Evolutionary conservation across 1,139 yeast genomes (phyloP).

Genomic region (Hanseniaspora uvarum): DNA sequence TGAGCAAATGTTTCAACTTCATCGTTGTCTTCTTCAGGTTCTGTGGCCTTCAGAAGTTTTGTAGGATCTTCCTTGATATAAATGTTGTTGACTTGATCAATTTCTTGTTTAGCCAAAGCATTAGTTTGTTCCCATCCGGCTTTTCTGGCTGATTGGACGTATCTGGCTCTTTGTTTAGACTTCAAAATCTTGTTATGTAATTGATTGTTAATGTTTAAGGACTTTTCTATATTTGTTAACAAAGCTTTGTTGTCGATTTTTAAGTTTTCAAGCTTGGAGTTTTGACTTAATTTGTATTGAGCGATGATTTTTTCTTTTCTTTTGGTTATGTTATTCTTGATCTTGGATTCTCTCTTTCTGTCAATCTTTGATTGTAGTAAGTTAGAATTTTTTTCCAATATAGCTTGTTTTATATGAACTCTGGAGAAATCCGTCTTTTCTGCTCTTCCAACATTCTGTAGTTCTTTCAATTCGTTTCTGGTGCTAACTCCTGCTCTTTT

Average conservation of each 20-base stretch:
- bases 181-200: conserved; percentile 52
- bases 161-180: conserved; percentile 53
- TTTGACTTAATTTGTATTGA: conserved; percentile 20
- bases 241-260: conserved; percentile 33
- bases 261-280: conserved; percentile 31
- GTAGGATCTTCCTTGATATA: conserved; percentile 14
- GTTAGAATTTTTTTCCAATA: conserved; percentile 45
- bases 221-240: conserved; percentile 38
- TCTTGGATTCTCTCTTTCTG: conserved; percentile 33
- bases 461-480: conserved; percentile 38
- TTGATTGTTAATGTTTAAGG: conserved; percentile 45
- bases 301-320: conserved; percentile 12
- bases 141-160: conserved; percentile 52
- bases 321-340: conserved; percentile 29
- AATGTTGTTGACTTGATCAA: conserved; percentile 21
- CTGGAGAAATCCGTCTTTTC: conserved; percentile 51
- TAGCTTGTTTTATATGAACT: conserved; percentile 55
- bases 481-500: conserved; percentile 41
- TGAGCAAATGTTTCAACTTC: conserved; percentile 24
- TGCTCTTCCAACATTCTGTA: conserved; percentile 45
- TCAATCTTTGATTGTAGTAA: conserved; percentile 48
- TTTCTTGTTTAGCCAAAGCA: conserved; percentile 35
- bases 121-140: conserved; percentile 67
- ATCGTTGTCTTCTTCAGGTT: conserved; percentile 27
- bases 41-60: conserved; percentile 13